These are phyloP conservation scores for Lachnellula arida DNA, from an alignment of 2,329 filamentous ascomycete genomes.

Conservation along the genomic window DNA sequence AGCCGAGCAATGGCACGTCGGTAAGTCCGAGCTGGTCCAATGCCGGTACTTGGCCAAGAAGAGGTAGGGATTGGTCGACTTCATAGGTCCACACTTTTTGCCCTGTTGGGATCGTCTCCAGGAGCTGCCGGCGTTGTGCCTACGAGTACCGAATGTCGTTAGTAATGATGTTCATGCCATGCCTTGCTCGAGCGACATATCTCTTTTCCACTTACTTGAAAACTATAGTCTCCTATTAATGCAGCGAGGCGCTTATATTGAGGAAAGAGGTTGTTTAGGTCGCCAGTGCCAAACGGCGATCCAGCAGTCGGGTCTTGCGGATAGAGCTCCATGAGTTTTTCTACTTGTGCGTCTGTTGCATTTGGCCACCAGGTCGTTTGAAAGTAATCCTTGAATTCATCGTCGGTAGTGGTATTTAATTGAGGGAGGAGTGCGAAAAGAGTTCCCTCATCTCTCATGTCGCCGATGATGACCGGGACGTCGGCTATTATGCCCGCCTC, in stretches of 20 bases:
- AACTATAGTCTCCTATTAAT: conserved; percentile 67
- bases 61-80: conserved; percentile 59
- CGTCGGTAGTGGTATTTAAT: background rate
- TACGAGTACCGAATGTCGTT: conserved; percentile 50
- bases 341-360: background rate
- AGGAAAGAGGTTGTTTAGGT: conserved; percentile 64
- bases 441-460: background rate
- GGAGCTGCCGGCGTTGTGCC: conserved; percentile 42
- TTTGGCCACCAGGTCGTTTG: background rate
- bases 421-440: background rate
- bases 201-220: conserved; percentile 37
- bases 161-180: too few species aligned
- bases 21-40: background rate
- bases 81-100: conserved; percentile 52
- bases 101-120: too few species aligned
- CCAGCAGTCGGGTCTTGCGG: conserved; percentile 31
- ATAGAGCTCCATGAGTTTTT: background rate
- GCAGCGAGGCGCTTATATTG: conserved; percentile 70
- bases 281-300: conserved; percentile 63
- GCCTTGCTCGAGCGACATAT: too few species aligned
- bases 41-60: conserved; percentile 46
- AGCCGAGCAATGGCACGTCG: conserved; percentile 47
- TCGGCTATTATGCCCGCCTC: background rate
- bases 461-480: background rate
- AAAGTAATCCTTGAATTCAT: background rate